Conservation (phyloP, 805 yeast species). For the Candida tammaniensis region DNA sequence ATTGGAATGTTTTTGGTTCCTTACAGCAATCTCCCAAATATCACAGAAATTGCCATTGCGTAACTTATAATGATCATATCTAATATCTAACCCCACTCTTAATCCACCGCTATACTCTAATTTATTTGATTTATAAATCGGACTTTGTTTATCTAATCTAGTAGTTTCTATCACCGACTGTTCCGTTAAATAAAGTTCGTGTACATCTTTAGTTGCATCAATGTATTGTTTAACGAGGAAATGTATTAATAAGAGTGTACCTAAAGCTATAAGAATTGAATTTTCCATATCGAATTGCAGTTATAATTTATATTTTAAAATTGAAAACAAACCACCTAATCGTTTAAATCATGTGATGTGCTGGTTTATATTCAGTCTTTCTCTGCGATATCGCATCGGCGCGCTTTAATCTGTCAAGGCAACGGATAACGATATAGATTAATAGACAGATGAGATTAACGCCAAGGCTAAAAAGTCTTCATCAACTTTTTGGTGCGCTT, state of each 20-base stretch:
- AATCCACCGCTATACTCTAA: conserved; percentile 71
- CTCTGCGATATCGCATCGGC: too few relatives aligned
- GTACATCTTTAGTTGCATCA: conserved; percentile 50
- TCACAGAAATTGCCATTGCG: conserved; percentile 77
- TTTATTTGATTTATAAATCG: conserved; percentile 70
- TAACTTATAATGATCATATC: conserved; percentile 57
- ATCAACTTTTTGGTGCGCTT: conserved; percentile 20
- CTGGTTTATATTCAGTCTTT: too few relatives aligned
- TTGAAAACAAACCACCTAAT: background rate
- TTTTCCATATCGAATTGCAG: too few relatives aligned
- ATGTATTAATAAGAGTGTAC: conserved; percentile 18
- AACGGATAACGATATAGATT: too few relatives aligned
- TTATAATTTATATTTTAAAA: too few relatives aligned
- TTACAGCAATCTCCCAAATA: conserved; percentile 57
- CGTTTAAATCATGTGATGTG: too few relatives aligned
- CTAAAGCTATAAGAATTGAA: conserved; percentile 17
- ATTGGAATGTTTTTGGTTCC: conserved; percentile 20
- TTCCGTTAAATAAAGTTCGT: conserved; percentile 52
- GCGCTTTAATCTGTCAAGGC: too few relatives aligned
- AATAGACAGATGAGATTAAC: too few relatives aligned
- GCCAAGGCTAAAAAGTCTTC: conserved; percentile 24
- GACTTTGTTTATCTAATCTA: conserved; percentile 66
- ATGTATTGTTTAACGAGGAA: conserved; percentile 21
- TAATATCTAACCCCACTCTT: conserved; percentile 64
- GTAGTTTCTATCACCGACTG: conserved; percentile 69